Conservation (phyloP, 78 protist genomes). For the Dictyostelium brefeldianum region DNA sequence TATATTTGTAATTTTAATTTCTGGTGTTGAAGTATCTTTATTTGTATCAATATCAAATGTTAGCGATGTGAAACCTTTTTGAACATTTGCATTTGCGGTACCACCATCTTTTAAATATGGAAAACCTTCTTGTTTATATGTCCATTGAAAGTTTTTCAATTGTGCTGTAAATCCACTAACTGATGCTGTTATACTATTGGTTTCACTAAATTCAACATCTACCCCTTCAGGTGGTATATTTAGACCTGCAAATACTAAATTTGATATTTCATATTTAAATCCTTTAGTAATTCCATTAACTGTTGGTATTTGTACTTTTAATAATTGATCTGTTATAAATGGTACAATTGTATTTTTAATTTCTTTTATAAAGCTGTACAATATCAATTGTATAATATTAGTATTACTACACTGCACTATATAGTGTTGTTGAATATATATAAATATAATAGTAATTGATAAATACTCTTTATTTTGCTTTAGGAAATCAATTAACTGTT, state of each 20-base stretch:
- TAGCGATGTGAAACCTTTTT: slow-evolving; percentile 32
- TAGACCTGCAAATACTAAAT: slow-evolving; percentile 62
- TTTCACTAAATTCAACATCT: slow-evolving; percentile 51
- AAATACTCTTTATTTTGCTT: slow-evolving; percentile 78
- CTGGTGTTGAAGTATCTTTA: slow-evolving; percentile 24
- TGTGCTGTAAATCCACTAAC: slow-evolving; percentile 40
- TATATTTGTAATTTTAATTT: slow-evolving; percentile 59
- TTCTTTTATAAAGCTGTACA: slow-evolving; percentile 62
- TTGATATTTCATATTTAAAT: slow-evolving; percentile 55
- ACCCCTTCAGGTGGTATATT: slow-evolving; percentile 64
- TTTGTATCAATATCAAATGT: slow-evolving; percentile 58
- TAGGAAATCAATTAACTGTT: slow-evolving; percentile 63
- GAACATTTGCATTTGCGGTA: slow-evolving; percentile 40
- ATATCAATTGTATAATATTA: not conserved
- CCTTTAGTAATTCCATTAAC: slow-evolving; percentile 64
- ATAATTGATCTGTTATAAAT: slow-evolving; percentile 73
- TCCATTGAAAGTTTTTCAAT: slow-evolving; percentile 54
- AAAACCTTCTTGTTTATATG: slow-evolving; percentile 54
- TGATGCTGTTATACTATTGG: slow-evolving; percentile 35
- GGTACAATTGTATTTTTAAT: slow-evolving; percentile 78
- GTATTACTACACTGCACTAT: too few species aligned
- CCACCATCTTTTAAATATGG: slow-evolving; percentile 73
- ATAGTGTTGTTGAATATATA: too few species aligned
- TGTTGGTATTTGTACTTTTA: slow-evolving; percentile 68
- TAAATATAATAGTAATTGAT: not conserved